Evolutionary conservation across 805 yeast species (phyloP).

Genomic region (Yarrowia osloensis): DNA sequence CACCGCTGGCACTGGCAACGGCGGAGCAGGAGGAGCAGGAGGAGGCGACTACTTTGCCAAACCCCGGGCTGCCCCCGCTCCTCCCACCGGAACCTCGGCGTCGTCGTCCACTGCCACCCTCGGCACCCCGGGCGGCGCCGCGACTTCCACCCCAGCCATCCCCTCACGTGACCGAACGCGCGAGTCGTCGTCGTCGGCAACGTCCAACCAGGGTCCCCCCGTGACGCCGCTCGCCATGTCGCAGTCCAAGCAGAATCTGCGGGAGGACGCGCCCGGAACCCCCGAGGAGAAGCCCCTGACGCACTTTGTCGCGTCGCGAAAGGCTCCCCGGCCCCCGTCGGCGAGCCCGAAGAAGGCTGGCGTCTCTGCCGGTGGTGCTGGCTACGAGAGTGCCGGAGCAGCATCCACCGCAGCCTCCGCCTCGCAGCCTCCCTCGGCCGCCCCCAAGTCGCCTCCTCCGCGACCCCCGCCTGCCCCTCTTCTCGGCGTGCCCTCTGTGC

Average conservation of each 20-base stretch:
- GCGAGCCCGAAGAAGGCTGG: constrained; percentile 7
- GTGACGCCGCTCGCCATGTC: constrained; percentile 18
- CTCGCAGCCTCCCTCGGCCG: background rate
- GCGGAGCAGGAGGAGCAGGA: background rate
- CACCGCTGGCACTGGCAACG: background rate
- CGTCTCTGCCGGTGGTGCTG: too few relatives aligned
- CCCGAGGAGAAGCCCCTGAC: constrained; percentile 22
- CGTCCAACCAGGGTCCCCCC: constrained; percentile 8
- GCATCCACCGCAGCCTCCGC: background rate
- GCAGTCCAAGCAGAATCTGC: constrained; percentile 11
- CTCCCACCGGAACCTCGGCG: constrained; percentile 34
- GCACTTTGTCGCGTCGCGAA: constrained; percentile 39
- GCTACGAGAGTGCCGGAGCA: too few relatives aligned
- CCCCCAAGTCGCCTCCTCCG: constrained; percentile 43
- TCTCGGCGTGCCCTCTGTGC: constrained; percentile 43
- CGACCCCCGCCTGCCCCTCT: constrained; percentile 50
- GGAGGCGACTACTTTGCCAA: constrained; percentile 36
- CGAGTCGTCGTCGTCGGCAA: background rate
- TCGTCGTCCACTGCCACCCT: background rate
- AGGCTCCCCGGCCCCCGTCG: constrained; percentile 42
- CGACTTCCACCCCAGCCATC: constrained; percentile 33
- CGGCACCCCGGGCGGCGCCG: background rate
- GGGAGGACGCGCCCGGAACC: constrained; percentile 1
- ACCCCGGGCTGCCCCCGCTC: constrained; percentile 41
- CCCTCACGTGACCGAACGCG: constrained; percentile 16